Conservation (phyloP, 768 basidiomycete genomes). For the Sporobolomyces pararoseus region DNA sequence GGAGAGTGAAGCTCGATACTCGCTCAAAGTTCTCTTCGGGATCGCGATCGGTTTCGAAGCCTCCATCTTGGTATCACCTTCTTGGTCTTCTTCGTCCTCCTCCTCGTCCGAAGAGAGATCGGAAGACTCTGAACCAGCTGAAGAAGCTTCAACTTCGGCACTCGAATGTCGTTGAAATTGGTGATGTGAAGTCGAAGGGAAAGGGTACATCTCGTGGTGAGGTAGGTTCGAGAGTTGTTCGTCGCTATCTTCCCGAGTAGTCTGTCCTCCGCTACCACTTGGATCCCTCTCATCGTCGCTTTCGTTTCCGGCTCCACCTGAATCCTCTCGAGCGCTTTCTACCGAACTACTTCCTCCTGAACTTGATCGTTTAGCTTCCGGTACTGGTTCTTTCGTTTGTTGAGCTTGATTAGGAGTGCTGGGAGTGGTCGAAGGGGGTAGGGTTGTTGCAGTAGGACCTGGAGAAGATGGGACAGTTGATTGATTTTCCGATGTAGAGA, state of each 20-base stretch:
- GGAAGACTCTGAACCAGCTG: constrained; percentile 10
- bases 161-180: constrained; percentile 6
- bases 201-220: constrained; percentile 28
- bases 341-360: not conserved
- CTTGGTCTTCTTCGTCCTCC: not conserved
- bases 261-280: constrained; percentile 2
- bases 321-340: not conserved
- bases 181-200: constrained; percentile 6
- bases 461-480: too few species aligned
- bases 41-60: not conserved
- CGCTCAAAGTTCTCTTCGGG: not conserved
- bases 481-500: too few species aligned
- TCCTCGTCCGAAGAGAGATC: not conserved
- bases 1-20: not conserved
- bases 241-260: constrained; percentile 3
- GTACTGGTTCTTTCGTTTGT: not conserved
- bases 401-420: too few species aligned
- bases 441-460: too few species aligned
- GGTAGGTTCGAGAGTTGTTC: not conserved
- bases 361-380: not conserved
- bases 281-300: constrained; percentile 27
- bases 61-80: not conserved
- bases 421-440: too few species aligned
- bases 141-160: constrained; percentile 15
- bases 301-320: constrained; percentile 21